Percentiles rank a stretch among this genome's conserved stretches.
Conservation (phyloP, 2,329 filamentous ascomycete genomes). For the Canariomyces notabilis region DNA sequence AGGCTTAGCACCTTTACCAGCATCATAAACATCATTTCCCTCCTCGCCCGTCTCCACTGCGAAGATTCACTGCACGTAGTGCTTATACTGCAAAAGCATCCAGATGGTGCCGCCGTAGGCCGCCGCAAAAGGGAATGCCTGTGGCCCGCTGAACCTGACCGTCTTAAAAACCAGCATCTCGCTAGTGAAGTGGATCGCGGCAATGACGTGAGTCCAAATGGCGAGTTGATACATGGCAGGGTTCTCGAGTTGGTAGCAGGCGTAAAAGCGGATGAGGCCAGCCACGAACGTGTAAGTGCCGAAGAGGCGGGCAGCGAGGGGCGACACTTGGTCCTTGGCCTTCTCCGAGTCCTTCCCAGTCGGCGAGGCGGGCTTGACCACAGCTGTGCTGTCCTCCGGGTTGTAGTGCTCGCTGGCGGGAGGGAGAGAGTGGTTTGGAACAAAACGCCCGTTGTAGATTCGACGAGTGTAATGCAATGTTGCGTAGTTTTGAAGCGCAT, state of each 20-base stretch:
- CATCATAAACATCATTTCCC: neutral
- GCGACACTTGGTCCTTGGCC: slow-evolving; percentile 59
- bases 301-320: slow-evolving; percentile 73
- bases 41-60: neutral
- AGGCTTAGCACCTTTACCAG: neutral
- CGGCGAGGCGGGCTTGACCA: slow-evolving; percentile 43
- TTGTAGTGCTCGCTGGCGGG: slow-evolving; percentile 39
- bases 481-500: slow-evolving; percentile 76
- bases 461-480: slow-evolving; percentile 79
- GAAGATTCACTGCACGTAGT: slow-evolving; percentile 53
- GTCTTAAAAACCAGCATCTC: slow-evolving; percentile 80
- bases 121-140: slow-evolving; percentile 51
- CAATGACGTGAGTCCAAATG: slow-evolving; percentile 75
- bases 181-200: slow-evolving; percentile 69
- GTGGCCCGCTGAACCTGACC: slow-evolving; percentile 56
- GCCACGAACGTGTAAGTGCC: slow-evolving; percentile 84
- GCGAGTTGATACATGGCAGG: slow-evolving; percentile 72
- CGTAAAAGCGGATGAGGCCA: slow-evolving; percentile 72
- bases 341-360: slow-evolving; percentile 41
- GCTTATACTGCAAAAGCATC: slow-evolving; percentile 63
- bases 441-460: slow-evolving; percentile 69
- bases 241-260: slow-evolving; percentile 73
- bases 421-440: slow-evolving; percentile 44
- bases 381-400: slow-evolving; percentile 49
- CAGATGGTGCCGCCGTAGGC: slow-evolving; percentile 44